These are phyloP conservation scores for Globisporangium perplexum DNA, from an alignment of 352 stramenopile genomes.

Conservation along the genomic window DNA sequence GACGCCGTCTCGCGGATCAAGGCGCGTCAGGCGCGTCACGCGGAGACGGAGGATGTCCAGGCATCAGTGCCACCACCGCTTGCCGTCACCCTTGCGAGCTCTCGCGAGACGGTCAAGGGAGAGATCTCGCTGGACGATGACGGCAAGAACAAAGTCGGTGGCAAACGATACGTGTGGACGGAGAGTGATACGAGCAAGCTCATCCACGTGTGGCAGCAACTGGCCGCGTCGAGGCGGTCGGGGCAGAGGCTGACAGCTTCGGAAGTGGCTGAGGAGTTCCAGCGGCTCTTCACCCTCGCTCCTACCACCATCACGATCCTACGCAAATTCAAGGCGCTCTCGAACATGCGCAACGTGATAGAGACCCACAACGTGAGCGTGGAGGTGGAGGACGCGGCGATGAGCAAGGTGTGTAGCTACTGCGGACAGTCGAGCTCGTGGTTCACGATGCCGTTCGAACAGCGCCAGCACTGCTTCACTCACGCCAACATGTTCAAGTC, in stretches of 20 bases:
- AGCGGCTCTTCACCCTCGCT: neutral
- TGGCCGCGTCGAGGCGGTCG: neutral
- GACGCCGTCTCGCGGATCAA: neutral
- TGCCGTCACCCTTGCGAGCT: neutral
- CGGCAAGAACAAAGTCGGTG: neutral
- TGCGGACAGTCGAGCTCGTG: neutral
- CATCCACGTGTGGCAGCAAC: neutral
- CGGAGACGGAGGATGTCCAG: neutral
- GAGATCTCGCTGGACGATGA: neutral
- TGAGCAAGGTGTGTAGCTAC: neutral
- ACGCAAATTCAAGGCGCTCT: neutral
- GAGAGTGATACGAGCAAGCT: neutral
- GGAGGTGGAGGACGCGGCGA: neutral
- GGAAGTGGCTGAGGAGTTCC: neutral
- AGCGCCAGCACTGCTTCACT: neutral
- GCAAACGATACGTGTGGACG: neutral
- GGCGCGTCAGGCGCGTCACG: neutral
- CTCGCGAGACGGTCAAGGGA: neutral
- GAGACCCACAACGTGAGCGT: neutral
- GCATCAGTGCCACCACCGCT: neutral
- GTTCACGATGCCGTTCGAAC: neutral
- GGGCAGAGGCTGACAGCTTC: neutral
- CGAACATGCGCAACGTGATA: neutral
- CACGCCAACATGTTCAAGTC: neutral
- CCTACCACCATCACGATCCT: neutral